Percentiles rank a stretch among this genome's conserved stretches.
These are phyloP conservation scores for Boletus mariae DNA, from an alignment of 1,284 basidiomycete genomes.

Conservation along the genomic window DNA sequence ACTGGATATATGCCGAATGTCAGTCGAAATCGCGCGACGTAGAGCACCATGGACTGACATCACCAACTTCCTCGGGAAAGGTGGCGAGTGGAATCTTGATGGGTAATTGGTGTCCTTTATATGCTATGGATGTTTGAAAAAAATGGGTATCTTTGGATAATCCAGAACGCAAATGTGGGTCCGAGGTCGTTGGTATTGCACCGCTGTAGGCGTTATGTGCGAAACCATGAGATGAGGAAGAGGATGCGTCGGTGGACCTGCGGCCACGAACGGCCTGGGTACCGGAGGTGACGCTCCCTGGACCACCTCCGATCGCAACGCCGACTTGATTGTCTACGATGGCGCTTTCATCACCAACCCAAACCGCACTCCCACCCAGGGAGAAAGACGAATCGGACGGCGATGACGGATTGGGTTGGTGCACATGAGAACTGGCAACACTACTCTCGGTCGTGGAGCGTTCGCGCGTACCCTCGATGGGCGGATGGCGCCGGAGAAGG, in stretches of 20 bases:
- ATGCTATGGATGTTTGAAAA: conserved; percentile 81
- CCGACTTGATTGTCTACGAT: conserved; percentile 37
- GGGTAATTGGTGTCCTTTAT: conserved; percentile 75
- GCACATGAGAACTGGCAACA: conserved; percentile 29
- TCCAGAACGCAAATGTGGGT: conserved; percentile 44
- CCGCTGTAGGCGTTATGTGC: conserved; percentile 23
- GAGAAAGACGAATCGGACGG: conserved; percentile 69
- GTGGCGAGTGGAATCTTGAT: conserved; percentile 84
- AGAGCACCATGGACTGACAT: conserved; percentile 53
- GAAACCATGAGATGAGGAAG: conserved; percentile 49
- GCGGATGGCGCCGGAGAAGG: conserved; percentile 39
- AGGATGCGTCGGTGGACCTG: conserved; percentile 68
- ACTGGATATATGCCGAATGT: conserved; percentile 46
- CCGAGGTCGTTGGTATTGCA: conserved; percentile 40
- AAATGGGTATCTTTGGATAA: conserved; percentile 88
- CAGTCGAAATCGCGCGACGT: conserved; percentile 5
- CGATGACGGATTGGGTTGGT: conserved; percentile 40
- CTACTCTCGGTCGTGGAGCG: conserved; percentile 42
- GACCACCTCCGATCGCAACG: conserved; percentile 34
- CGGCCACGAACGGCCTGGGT: conserved; percentile 50
- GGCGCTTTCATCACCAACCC: conserved; percentile 71
- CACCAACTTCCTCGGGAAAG: conserved; percentile 93
- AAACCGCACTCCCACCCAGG: conserved; percentile 71
- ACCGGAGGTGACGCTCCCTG: conserved; percentile 36
- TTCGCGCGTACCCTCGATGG: conserved; percentile 30